Evolutionary conservation across 2,329 filamentous ascomycete species (phyloP), one percentile per base, ranked within the genome.

Genomic region (Allantophomopsis cytisporea): DNA sequence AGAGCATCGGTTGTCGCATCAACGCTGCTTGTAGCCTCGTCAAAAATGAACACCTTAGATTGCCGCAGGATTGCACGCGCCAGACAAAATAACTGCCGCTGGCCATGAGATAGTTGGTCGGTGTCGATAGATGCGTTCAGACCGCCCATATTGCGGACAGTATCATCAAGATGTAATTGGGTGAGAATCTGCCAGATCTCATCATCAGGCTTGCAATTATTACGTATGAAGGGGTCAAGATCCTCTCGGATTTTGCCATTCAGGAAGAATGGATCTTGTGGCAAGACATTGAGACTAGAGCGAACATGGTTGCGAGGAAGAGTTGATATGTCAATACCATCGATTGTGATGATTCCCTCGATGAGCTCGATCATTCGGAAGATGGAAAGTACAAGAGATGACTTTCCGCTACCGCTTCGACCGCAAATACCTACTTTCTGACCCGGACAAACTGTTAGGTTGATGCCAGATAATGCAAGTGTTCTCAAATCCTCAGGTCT

Each of bases 101-200:
- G 62, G 1, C 69, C 68, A 34, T 66, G 61, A 0, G 63, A 68
- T 58, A 96, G 88, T 0, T 87, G 93, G 6, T 69, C 61, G 2
- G 64, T 56, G n/a, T 61, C 60, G 45, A 79, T 63, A 2, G 43
- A 35, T 2, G 43, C 41, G 12, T 50, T 45, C 3, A 53, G 38
- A 2, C 48, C 48, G 13, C 50, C 50, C 31, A 46, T 49, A 1
- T 21, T 39, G 4, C 13, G 17, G 10, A 52, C 40, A 2, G 47
- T 13, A 8, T 42, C 36, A 46, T 46, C 48, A 4, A 54, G 43
- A 15, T 63, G 58, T 0, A 71, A 65, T 34, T 60, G 61, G 8
- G 57, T 50, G 4, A 77, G 53, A 0, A 64, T 68, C 10, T 54
- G 45, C 30, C 61, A 55, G 41, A 72, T 61, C 1, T 56, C 54